Conservation (phyloP, 2,329 filamentous ascomycete genomes). For the Penicillium sp. region DNA sequence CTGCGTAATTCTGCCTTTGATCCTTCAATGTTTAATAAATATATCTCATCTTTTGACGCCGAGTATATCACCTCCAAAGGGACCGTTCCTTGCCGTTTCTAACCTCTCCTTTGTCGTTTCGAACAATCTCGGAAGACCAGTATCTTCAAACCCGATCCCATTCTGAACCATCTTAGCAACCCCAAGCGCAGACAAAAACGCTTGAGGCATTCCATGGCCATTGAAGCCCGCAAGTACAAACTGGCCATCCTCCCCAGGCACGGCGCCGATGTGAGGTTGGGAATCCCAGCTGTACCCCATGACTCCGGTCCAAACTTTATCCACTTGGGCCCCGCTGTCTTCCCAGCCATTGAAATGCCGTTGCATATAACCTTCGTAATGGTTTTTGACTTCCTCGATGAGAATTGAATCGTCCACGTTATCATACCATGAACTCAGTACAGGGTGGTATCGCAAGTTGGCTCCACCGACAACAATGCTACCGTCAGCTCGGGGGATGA, state of each 20-base stretch:
- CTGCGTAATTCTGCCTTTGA: background rate
- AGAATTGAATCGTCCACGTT: conserved; percentile 51
- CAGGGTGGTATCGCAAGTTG: conserved; percentile 45
- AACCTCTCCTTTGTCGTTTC: conserved; percentile 22
- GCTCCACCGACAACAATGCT: conserved; percentile 65
- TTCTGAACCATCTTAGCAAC: conserved; percentile 57
- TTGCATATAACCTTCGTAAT: conserved; percentile 43
- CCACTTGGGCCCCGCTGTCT: conserved; percentile 33
- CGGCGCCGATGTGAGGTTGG: conserved; percentile 54
- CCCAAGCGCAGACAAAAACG: conserved; percentile 55
- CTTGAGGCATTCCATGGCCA: conserved; percentile 68
- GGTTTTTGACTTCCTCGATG: conserved; percentile 47
- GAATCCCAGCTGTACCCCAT: conserved; percentile 57
- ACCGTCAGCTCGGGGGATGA: conserved; percentile 58
- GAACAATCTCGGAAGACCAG: conserved; percentile 36
- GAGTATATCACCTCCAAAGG: background rate
- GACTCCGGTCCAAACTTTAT: conserved; percentile 46
- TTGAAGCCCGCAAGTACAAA: conserved; percentile 64
- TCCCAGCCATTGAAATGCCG: conserved; percentile 41
- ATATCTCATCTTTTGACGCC: background rate
- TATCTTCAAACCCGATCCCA: conserved; percentile 29
- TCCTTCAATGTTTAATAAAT: no score
- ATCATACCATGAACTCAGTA: conserved; percentile 46
- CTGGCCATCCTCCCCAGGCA: conserved; percentile 48
- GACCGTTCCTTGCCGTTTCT: background rate